Conservation (phyloP, 1,139 yeast species). For the Debaryomyces sp. region DNA sequence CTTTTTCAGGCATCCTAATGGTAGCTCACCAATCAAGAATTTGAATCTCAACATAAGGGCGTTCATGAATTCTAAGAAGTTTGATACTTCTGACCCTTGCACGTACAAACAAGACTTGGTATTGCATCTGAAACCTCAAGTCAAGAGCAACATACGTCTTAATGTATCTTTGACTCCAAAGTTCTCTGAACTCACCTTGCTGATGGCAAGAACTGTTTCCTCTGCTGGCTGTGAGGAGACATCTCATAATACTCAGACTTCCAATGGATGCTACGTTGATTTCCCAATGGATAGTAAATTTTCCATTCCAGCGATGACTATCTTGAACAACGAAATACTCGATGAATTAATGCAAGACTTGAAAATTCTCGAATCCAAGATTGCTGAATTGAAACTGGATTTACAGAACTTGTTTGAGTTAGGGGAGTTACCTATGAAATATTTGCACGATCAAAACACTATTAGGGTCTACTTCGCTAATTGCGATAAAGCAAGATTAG, state of each 20-base stretch:
- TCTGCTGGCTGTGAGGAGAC: conserved; percentile 25
- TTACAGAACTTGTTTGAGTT: conserved; percentile 43
- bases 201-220: conserved; percentile 38
- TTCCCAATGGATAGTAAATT: conserved; percentile 45
- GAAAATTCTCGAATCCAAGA: conserved; percentile 33
- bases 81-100: not conserved
- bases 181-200: conserved; percentile 40
- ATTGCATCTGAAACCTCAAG: not conserved
- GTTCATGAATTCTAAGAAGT: not conserved
- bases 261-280: conserved; percentile 54
- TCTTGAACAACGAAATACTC: conserved; percentile 51
- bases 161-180: conserved; percentile 37
- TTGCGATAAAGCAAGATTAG: conserved; percentile 54
- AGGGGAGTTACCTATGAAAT: conserved; percentile 54
- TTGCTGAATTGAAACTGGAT: conserved; percentile 38
- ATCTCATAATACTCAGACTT: conserved; percentile 14
- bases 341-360: conserved; percentile 41
- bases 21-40: conserved; percentile 1
- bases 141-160: conserved; percentile 14
- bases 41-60: conserved; percentile 2
- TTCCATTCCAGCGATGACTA: conserved; percentile 51
- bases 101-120: conserved; percentile 2
- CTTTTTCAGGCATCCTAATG: not conserved
- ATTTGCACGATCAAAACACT: conserved; percentile 31
- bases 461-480: conserved; percentile 61